Evolutionary conservation across 2,329 filamentous ascomycete species (phyloP).

Genomic region (Beauveria rudraprayagi): DNA sequence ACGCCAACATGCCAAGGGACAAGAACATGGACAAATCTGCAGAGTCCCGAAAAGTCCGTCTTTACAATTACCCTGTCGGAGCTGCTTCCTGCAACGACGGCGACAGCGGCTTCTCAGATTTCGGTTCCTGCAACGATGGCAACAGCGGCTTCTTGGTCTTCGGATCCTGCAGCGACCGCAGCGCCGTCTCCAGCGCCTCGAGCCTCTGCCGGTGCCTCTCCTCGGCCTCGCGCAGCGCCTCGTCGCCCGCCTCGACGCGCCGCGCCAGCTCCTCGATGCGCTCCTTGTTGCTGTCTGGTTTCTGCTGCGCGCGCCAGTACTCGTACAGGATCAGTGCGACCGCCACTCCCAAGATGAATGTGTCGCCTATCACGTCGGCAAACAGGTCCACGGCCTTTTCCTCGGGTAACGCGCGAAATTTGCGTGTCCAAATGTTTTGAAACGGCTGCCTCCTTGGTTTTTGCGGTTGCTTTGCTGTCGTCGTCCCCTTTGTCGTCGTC

Average conservation of each 20-base stretch:
- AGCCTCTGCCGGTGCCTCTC: constrained; percentile 41
- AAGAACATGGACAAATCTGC: background rate
- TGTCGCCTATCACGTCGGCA: constrained; percentile 56
- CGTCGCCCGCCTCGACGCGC: constrained; percentile 40
- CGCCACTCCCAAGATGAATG: constrained; percentile 54
- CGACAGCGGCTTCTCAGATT: constrained; percentile 47
- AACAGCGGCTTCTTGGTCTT: constrained; percentile 49
- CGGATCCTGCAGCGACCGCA: constrained; percentile 44
- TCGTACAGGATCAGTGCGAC: constrained; percentile 52
- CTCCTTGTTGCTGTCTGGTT: constrained; percentile 50
- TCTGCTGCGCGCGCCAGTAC: constrained; percentile 49
- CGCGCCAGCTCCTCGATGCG: constrained; percentile 42
- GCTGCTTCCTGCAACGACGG: constrained; percentile 25
- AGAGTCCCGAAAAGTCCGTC: background rate
- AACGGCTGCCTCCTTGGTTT: constrained; percentile 18
- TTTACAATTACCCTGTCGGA: constrained; percentile 10
- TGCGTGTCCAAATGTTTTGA: constrained; percentile 52
- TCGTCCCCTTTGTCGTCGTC: background rate
- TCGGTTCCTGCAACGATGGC: constrained; percentile 34
- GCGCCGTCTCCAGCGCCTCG: constrained; percentile 44
- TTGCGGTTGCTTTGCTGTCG: background rate
- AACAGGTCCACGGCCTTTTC: constrained; percentile 59
- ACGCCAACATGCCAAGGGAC: background rate
- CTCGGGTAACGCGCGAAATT: constrained; percentile 56
- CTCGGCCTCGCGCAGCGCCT: constrained; percentile 38